Evolutionary conservation across 2,329 filamentous ascomycete species (phyloP), one percentile per base, ranked within the genome.

Genomic region (Geosmithia flava): DNA sequence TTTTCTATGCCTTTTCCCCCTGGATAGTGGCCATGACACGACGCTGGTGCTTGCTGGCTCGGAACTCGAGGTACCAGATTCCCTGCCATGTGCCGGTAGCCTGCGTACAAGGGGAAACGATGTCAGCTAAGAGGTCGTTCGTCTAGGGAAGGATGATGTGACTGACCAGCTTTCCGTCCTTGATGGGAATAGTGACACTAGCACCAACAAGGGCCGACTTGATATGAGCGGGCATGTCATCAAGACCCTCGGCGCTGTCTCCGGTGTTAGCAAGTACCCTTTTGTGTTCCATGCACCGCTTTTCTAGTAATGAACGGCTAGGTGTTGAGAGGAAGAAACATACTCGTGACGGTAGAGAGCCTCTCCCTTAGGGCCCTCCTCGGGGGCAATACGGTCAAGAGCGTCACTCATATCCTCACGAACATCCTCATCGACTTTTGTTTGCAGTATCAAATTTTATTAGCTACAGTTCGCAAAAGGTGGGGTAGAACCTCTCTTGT

Each of bases 221-320:
- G 64, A 98, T 84, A 66, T 98, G 93, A 50, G 89, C 90, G 39
- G 93, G 93, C 88, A 97, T 96, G 66, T 97, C 93, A 69, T 98
- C 93, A 47, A 70, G 66, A 1, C 93, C 93, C 72, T 95, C 93
- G 0, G 84, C 90, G 58, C 78, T 80, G 50, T 44, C 16, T 37
- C 11, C 20, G 15, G 27, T 47, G n/a, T 44, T 27, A 46, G 3
- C 15, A 37, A 30, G 40, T 15, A 42, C n/a, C 10, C 41, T 4
- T 20, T 19, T 40, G 20, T 45, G 23, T 23, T 42, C 16, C 23
- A 27, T 46, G 10, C 27, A 20, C 29, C 3, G 17, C 23, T 16
- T 33, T 47, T 17, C 4, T 23, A n/a, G 20, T 6, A 6, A 44
- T n/a, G n/a, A n/a, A n/a, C n/a, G n/a, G n/a, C n/a, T 19, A 23